Evolutionary conservation across 192 early-diverging fungal genomes (phyloP), one percentile per base, ranked within the genome.

Genomic region (Mortierella hygrophila): DNA sequence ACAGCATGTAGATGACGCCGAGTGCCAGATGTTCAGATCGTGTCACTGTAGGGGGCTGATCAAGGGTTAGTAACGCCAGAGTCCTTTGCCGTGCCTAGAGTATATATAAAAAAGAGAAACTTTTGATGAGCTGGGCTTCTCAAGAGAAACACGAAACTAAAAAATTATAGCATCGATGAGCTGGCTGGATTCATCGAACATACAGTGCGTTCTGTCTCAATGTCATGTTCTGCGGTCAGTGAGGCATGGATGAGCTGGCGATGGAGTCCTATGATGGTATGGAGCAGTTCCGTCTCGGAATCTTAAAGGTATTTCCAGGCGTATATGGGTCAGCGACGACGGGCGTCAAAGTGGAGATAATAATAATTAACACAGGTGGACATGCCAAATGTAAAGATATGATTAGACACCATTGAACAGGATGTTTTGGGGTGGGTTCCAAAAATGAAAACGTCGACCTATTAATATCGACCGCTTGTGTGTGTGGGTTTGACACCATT

Each of bases 1-100:
- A 80, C 15, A 81, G 75, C 84, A 86, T 86, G 68, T 86, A 86
- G 8, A 86, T 81, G 20, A 86, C 79, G 15, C 84, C 71, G 13
- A 86, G 72, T 20, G 79, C 84, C n/a, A 86, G 57, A 47, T 86
- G 84, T 41, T 86, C 84, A 21, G 84, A 68, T 32, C 71, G 70
- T 21, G 79, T 63, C 16, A 86, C 84, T 8, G 38, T 86, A 1
- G 75, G 49, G 4, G 84, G 84, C 60, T 74, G 72, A 26, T 81
- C 75, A 29, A 86, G 60, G 7, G 78, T 35, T 41, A 86, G n/a
- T 41, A 86, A 44, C 18, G 75, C 68, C 72, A 77, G 35, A 6
- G 84, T 81, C 52, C 71, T 69, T 70, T 78, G 74, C 37, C 75
- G 52, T 29, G 79, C 18, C 84, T 86, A 70, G 20, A 70, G 23